Evolutionary conservation across 1,284 basidiomycete genomes (phyloP).

Genomic region (Pascua guehoae): DNA sequence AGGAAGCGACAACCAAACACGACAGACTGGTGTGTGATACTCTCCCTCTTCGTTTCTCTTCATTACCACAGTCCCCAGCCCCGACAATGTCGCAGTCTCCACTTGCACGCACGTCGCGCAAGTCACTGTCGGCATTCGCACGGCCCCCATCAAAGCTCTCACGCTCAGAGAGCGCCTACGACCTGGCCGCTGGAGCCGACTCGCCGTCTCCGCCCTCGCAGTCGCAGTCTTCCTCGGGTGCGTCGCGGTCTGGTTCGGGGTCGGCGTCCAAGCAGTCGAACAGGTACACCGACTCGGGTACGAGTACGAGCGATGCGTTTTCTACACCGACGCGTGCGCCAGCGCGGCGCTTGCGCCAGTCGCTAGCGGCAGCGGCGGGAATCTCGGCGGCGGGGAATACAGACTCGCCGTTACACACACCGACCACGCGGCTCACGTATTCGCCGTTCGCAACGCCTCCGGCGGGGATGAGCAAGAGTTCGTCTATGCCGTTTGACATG

Average conservation of each 20-base stretch:
- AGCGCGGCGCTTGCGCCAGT: too few species aligned
- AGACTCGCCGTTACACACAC: conserved; percentile 10
- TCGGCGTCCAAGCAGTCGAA: too few species aligned
- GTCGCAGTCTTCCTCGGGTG: neutral
- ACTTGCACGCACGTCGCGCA: conserved; percentile 33
- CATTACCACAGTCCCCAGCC: too few species aligned
- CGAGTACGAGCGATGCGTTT: too few species aligned
- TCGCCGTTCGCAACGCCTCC: conserved; percentile 42
- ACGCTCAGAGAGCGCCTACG: conserved; percentile 15
- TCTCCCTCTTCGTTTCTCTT: too few species aligned
- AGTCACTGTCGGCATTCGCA: conserved; percentile 36
- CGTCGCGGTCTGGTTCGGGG: too few species aligned
- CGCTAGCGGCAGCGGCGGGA: too few species aligned
- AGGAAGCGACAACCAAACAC: too few species aligned
- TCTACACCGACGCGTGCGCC: too few species aligned
- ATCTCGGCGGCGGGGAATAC: too few species aligned
- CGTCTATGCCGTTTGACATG: conserved; percentile 43
- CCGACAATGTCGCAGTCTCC: conserved; percentile 43
- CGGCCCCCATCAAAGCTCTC: conserved; percentile 37
- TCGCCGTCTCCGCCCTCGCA: neutral
- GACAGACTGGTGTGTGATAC: too few species aligned
- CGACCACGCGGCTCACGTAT: conserved; percentile 8
- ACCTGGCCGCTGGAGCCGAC: conserved; percentile 8
- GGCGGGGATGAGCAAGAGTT: conserved; percentile 27
- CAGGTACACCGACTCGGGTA: too few species aligned